These are phyloP conservation scores for Sporisorium exsertum DNA, from an alignment of 1,284 basidiomycete species.

Conservation along the genomic window DNA sequence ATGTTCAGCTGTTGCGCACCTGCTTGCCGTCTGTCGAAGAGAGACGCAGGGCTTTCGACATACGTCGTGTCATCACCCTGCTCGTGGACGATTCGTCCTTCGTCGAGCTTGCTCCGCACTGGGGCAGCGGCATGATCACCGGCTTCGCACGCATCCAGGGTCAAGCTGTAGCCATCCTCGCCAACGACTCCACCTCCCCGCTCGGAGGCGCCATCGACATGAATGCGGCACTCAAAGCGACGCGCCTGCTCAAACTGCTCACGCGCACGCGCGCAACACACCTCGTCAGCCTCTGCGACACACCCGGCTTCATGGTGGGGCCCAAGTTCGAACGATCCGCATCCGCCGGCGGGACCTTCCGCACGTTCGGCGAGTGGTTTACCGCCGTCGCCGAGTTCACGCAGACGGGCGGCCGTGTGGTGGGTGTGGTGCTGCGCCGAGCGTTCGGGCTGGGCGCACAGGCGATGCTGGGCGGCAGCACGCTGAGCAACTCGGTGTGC, in stretches of 20 bases:
- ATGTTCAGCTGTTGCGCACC: conserved; percentile 32
- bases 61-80: conserved; percentile 41
- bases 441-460: conserved; percentile 56
- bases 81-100: conserved; percentile 49
- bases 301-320: conserved; percentile 60
- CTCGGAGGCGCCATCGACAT: conserved; percentile 56
- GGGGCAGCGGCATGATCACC: conserved; percentile 47
- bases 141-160: conserved; percentile 46
- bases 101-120: conserved; percentile 42
- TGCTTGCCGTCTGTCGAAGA: conserved; percentile 31
- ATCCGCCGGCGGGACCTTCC: conserved; percentile 32
- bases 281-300: conserved; percentile 50
- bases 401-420: conserved; percentile 37
- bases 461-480: conserved; percentile 51
- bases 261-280: conserved; percentile 36
- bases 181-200: conserved; percentile 43
- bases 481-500: conserved; percentile 38
- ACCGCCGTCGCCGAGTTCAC: conserved; percentile 31
- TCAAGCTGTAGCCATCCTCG: conserved; percentile 40
- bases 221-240: conserved; percentile 46
- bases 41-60: conserved; percentile 50
- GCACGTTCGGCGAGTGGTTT: conserved; percentile 55
- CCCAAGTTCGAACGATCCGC: conserved; percentile 35
- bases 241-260: conserved; percentile 48
- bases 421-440: conserved; percentile 41